Conservation (phyloP, 495 filamentous ascomycete species). For the Daldinia caldariorum region DNA sequence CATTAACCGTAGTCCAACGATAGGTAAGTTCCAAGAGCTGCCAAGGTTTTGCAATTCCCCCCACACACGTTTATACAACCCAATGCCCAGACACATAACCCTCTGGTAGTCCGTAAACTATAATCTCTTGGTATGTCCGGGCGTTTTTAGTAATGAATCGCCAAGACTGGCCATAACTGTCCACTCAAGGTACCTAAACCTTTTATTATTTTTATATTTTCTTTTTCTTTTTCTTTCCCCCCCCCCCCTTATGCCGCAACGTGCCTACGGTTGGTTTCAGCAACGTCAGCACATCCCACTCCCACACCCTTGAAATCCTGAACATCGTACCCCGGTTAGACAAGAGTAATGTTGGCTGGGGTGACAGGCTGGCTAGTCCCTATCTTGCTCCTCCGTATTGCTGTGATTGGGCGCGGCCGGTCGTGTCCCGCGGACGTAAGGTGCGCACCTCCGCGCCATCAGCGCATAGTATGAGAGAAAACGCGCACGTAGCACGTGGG, state of each 20-base stretch:
- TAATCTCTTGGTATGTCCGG: conserved; percentile 16
- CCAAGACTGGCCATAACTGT: conserved; percentile 47
- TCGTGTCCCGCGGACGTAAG: conserved; percentile 36
- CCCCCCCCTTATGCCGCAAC: conserved; percentile 29
- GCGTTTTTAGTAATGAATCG: conserved; percentile 38
- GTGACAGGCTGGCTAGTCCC: conserved; percentile 21
- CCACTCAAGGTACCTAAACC: no score
- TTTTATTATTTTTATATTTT: conserved; percentile 1
- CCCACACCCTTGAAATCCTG: conserved; percentile 27
- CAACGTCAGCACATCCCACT: conserved; percentile 26
- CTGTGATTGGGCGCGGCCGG: conserved; percentile 30
- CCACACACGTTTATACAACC: conserved; percentile 37
- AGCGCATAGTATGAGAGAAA: conserved; percentile 39
- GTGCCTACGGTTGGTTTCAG: conserved; percentile 37
- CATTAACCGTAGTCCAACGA: conserved; percentile 3
- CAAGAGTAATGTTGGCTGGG: conserved; percentile 27
- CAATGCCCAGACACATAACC: conserved; percentile 30
- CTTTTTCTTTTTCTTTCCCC: no score
- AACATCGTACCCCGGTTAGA: conserved; percentile 31
- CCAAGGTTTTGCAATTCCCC: conserved; percentile 39
- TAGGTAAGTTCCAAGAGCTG: conserved; percentile 7
- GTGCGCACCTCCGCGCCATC: conserved; percentile 36
- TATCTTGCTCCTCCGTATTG: conserved; percentile 33
- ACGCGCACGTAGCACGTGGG: conserved; percentile 44
- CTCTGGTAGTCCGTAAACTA: conserved; percentile 20